These are phyloP conservation scores for Wolfiporia cocos DNA, from an alignment of 1,284 basidiomycete species.

Conservation along the genomic window DNA sequence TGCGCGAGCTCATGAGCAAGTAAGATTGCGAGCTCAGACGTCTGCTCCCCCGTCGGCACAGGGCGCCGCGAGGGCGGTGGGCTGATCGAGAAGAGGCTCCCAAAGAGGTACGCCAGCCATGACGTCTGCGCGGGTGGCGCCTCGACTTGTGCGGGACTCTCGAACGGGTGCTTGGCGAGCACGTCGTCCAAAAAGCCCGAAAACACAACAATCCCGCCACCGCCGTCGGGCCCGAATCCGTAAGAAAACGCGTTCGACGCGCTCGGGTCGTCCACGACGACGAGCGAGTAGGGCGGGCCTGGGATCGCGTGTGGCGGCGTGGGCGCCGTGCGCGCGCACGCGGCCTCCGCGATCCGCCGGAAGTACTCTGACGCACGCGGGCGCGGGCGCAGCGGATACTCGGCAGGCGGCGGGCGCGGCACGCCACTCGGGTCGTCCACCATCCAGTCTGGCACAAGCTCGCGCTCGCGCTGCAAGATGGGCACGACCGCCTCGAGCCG, in stretches of 20 bases:
- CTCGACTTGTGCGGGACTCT: slow-evolving; percentile 8
- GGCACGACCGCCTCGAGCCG: slow-evolving; percentile 68
- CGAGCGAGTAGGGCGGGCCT: slow-evolving; percentile 82
- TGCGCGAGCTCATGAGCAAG: slow-evolving; percentile 88
- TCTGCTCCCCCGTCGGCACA: slow-evolving; percentile 74
- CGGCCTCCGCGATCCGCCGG: slow-evolving; percentile 43
- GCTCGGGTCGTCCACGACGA: slow-evolving; percentile 78
- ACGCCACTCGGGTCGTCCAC: slow-evolving; percentile 40
- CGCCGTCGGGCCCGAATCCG: slow-evolving; percentile 85
- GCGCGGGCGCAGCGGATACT: slow-evolving; percentile 64
- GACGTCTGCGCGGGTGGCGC: slow-evolving; percentile 29
- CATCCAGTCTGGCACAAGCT: slow-evolving; percentile 50
- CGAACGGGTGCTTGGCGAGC: slow-evolving; percentile 37
- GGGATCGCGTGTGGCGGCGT: slow-evolving; percentile 50
- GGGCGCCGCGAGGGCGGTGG: slow-evolving; percentile 30
- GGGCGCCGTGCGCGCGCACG: slow-evolving; percentile 35
- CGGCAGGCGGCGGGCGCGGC: slow-evolving; percentile 68
- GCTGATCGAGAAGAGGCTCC: slow-evolving; percentile 31
- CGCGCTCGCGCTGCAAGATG: slow-evolving; percentile 50
- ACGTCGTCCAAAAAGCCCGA: slow-evolving; percentile 85
- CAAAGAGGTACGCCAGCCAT: slow-evolving; percentile 45
- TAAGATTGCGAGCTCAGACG: slow-evolving; percentile 77
- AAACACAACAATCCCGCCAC: slow-evolving; percentile 86
- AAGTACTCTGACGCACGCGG: slow-evolving; percentile 65
- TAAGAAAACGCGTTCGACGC: slow-evolving; percentile 85